A percentile compares a stretch with the other conserved stretches of the same genome.
Conservation (phyloP, 2,329 filamentous ascomycete species). For the Pyricularia pennisetigena region DNA sequence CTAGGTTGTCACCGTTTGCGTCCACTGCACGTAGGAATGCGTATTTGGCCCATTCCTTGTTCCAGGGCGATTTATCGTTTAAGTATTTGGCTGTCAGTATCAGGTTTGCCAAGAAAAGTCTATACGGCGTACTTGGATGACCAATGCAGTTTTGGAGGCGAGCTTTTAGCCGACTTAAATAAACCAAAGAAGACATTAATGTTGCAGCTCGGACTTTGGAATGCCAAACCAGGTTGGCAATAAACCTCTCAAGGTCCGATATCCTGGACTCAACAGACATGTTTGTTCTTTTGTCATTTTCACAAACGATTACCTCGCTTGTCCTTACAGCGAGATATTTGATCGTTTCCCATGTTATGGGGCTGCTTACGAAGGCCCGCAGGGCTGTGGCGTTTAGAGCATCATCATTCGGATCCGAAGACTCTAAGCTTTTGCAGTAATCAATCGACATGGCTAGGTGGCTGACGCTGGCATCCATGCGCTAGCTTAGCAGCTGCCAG, state of each 20-base stretch:
- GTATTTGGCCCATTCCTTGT: conserved; percentile 99
- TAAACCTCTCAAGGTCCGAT: conserved; percentile 82
- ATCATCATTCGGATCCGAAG: not conserved
- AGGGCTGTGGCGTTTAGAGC: not conserved
- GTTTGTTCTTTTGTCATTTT: not conserved
- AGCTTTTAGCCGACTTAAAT: conserved; percentile 73
- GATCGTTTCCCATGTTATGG: not conserved
- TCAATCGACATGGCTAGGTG: not conserved
- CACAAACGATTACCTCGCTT: not conserved
- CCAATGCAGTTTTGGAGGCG: conserved; percentile 90
- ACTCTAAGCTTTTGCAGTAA: not conserved
- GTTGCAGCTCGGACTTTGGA: conserved; percentile 97
- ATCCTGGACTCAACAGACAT: conserved; percentile 26
- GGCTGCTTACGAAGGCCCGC: not conserved
- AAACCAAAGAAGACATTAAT: conserved; percentile 93
- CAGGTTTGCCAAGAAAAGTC: conserved; percentile 86
- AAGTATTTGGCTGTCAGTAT: conserved; percentile 92
- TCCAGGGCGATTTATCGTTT: conserved; percentile 98
- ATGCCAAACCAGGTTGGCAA: conserved; percentile 77
- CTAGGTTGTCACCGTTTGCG: conserved; percentile 16
- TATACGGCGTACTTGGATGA: conserved; percentile 90
- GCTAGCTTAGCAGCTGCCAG: not conserved
- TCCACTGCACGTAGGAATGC: conserved; percentile 54
- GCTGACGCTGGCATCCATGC: not conserved
- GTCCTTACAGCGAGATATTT: not conserved